A percentile compares a stretch with the other conserved stretches of the same genome.
Conservation (phyloP, 2,329 filamentous ascomycete species). For the Colletotrichum sp. region DNA sequence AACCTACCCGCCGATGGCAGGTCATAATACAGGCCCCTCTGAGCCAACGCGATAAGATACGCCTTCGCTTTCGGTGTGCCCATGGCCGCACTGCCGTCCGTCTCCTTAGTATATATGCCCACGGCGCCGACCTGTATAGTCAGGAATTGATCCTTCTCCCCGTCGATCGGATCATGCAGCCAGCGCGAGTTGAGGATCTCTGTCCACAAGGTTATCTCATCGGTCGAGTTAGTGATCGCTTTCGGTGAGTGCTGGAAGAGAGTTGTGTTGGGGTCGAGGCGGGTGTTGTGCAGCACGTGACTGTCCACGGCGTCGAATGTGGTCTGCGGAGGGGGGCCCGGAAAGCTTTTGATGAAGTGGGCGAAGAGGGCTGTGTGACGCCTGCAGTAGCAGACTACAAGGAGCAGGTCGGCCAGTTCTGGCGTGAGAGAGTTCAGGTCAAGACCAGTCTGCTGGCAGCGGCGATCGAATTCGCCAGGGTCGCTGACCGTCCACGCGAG, state of each 20-base stretch:
- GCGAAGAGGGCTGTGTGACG: background rate
- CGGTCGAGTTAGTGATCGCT: background rate
- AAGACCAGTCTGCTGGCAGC: background rate
- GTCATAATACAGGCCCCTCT: background rate
- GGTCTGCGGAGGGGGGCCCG: background rate
- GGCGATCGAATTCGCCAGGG: background rate
- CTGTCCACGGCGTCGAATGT: background rate
- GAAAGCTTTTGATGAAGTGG: background rate
- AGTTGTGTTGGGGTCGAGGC: background rate
- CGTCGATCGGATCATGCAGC: background rate
- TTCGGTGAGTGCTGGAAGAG: background rate
- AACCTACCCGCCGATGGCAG: background rate
- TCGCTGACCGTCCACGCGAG: background rate
- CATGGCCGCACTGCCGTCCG: background rate
- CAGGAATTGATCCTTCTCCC: background rate
- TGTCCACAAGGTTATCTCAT: background rate
- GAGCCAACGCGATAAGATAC: background rate
- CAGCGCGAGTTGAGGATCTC: background rate
- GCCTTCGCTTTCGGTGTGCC: background rate
- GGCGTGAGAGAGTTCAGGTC: background rate
- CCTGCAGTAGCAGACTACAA: background rate
- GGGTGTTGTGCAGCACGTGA: background rate
- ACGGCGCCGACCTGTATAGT: background rate
- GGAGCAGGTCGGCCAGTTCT: background rate
- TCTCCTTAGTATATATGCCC: background rate